Percentiles rank a stretch among this genome's conserved stretches.
Conservation (phyloP, 257 asterid genomes). For the Solanum piurae region DNA sequence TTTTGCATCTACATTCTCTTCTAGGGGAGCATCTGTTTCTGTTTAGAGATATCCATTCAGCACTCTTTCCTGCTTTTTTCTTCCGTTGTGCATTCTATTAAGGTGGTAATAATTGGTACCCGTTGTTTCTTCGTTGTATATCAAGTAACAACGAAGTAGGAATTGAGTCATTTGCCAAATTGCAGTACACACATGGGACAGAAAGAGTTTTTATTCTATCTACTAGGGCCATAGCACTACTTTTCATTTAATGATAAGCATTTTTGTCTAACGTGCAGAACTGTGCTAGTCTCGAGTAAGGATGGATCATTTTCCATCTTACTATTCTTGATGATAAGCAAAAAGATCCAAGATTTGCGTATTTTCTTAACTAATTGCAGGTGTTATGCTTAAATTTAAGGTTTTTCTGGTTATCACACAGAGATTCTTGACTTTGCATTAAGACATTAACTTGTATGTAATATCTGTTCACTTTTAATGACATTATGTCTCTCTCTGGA, state of each 20-base stretch:
- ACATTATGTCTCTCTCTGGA: conserved; percentile 11
- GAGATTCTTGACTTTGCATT: not conserved
- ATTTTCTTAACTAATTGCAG: not conserved
- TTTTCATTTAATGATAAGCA: not conserved
- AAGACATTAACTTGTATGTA: not conserved
- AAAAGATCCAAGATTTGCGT: not conserved
- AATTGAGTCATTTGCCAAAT: not conserved
- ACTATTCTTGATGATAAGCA: not conserved
- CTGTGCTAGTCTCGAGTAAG: not conserved
- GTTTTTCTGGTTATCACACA: not conserved
- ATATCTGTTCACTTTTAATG: not conserved
- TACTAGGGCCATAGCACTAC: not conserved
- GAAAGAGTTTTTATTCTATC: not conserved
- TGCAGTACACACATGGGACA: not conserved
- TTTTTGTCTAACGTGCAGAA: not conserved
- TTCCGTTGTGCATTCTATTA: not conserved
- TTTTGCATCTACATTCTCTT: not conserved
- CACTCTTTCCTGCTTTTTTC: not conserved
- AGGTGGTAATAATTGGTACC: not conserved
- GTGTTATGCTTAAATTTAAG: not conserved
- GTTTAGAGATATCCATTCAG: not conserved
- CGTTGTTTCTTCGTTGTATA: not conserved
- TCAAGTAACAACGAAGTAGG: not conserved
- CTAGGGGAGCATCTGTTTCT: not conserved
- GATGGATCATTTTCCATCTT: not conserved